Base-by-base conservation (phyloP, 208 protist species). In the Trypanosoma scelopori region DNA sequence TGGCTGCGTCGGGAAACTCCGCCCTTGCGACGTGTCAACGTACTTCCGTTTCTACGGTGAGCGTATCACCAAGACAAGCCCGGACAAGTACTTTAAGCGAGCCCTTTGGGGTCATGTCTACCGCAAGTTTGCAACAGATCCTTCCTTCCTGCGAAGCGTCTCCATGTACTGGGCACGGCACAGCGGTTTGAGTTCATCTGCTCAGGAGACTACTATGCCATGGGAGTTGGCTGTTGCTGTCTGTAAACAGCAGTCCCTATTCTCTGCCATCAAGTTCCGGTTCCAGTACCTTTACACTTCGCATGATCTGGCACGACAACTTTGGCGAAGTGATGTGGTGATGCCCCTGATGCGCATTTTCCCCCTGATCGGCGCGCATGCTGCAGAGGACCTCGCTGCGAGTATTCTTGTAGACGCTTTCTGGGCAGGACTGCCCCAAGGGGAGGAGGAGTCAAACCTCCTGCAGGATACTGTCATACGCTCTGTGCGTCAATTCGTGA, bases 131-230 rank as follows among this genome's bases (percentile, higher is more conserved):
- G 87, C 82, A 27, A 87, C 85, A 20, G 59, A 87, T 69, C 82
- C 91, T 25, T 67, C 71, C 18, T 96, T 93, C 72, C 79, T 96
- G 18, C 65, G 75, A 32, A 55, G 64, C 46, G 75, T 71, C 27
- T 96, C 91, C 30, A 81, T 84, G 50, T 96, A 96, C 71, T 96
- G 91, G 91, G 87, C 91, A 0, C 76, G 78, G 12, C 71, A 93
- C 64, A 79, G 65, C 51, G 86, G 85, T 22, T 67, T 96, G 27
- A 76, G 92, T 59, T 47, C 71, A 18, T 56, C 63, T 20, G 53
- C 76, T 47, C 47, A 76, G 0, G 62, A 76, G 25, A 65, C 74
- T 15, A 75, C 74, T 13, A 93, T 96, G 85, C 82, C 91, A 11
- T 58, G 45, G 16, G 84, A 91, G 37, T 39, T 96, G 13, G 85